Evolutionary conservation across 2,329 filamentous ascomycete genomes (phyloP).

Genomic region (Colletotrichum sp.): DNA sequence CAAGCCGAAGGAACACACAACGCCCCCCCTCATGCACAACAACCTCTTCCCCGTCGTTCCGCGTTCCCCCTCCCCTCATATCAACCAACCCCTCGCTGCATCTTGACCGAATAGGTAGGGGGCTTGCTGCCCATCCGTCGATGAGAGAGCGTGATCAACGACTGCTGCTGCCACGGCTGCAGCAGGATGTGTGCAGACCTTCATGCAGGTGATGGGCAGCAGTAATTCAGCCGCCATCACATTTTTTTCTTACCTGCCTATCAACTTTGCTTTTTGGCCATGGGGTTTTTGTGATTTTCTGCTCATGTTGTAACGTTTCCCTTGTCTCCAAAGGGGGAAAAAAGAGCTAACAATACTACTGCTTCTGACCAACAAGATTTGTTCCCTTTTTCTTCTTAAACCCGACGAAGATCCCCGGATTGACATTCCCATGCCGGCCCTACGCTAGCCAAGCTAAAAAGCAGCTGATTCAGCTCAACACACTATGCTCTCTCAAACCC

Average conservation of each 20-base stretch:
- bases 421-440: background rate
- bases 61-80: background rate
- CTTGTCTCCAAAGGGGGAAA: background rate
- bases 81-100: conserved; percentile 1
- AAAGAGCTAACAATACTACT: background rate
- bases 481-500: background rate
- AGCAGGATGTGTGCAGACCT: background rate
- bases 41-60: background rate
- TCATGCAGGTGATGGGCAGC: conserved; percentile 9
- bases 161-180: conserved; percentile 1
- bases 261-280: background rate
- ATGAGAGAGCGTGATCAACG: background rate
- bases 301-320: background rate
- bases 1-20: background rate
- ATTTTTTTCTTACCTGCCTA: background rate
- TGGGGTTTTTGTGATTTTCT: background rate
- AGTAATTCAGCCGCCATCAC: conserved; percentile 7
- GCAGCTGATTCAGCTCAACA: background rate
- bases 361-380: background rate
- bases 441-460: background rate
- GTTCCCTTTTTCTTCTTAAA: background rate
- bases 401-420: background rate
- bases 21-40: background rate
- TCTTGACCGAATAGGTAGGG: conserved; percentile 2
- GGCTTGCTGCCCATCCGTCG: background rate